Conservation (phyloP, 2,329 filamentous ascomycete genomes). For the Aureobasidium leucospermi region DNA sequence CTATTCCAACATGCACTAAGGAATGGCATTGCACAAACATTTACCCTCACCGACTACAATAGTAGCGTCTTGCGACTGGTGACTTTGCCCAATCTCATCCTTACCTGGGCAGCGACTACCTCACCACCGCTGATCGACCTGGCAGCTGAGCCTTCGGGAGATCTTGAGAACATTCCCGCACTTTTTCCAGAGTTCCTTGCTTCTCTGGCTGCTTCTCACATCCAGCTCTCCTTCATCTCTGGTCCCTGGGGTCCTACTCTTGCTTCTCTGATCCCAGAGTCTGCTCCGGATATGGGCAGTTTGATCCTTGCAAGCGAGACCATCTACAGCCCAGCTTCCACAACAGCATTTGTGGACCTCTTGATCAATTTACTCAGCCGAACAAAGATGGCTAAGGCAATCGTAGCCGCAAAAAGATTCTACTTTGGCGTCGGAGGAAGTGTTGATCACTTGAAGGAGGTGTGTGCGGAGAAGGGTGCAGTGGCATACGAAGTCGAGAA, state of each 20-base stretch:
- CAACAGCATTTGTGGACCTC: slow-evolving; percentile 61
- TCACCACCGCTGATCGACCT: slow-evolving; percentile 16
- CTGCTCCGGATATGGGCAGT: slow-evolving; percentile 32
- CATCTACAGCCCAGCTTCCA: slow-evolving; percentile 70
- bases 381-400: slow-evolving; percentile 50
- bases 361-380: slow-evolving; percentile 51
- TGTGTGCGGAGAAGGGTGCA: slow-evolving; percentile 34
- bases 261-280: slow-evolving; percentile 47
- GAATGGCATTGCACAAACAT: slow-evolving; percentile 45
- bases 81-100: slow-evolving; percentile 69
- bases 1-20: slow-evolving; percentile 57
- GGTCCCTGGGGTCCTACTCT: slow-evolving; percentile 64
- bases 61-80: slow-evolving; percentile 68
- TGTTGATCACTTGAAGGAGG: slow-evolving; percentile 61
- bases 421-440: slow-evolving; percentile 84
- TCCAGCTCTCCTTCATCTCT: slow-evolving; percentile 61
- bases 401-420: slow-evolving; percentile 69
- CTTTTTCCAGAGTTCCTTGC: slow-evolving; percentile 53
- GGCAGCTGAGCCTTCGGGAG: slow-evolving; percentile 25
- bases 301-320: slow-evolving; percentile 70
- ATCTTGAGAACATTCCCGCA: slow-evolving; percentile 56
- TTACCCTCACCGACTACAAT: slow-evolving; percentile 74
- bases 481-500: slow-evolving; percentile 44
- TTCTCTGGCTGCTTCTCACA: slow-evolving; percentile 43
- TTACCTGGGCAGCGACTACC: slow-evolving; percentile 49